Conservation (phyloP, 129 eudicot species). For the Artemisia tridentata region DNA sequence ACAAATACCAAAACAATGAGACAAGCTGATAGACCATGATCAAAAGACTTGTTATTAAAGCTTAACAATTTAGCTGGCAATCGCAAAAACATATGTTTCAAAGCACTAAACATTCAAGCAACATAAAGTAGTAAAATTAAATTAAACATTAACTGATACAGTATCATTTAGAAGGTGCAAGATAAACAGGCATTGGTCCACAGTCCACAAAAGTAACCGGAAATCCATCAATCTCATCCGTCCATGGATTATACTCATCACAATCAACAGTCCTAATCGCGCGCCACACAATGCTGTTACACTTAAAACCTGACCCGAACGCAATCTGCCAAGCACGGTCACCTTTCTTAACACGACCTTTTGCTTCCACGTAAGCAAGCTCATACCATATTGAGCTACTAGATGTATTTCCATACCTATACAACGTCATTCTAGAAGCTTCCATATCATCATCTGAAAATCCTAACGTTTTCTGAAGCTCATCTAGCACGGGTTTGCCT, state of each 20-base stretch:
- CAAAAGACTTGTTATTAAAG: neutral
- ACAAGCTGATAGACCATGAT: too few species aligned
- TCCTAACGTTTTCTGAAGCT: constrained; percentile 30
- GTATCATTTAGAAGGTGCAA: neutral
- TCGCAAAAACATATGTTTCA: neutral
- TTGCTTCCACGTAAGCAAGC: constrained; percentile 10
- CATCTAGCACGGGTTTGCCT: constrained; percentile 45
- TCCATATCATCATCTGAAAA: constrained; percentile 34
- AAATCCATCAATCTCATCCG: neutral
- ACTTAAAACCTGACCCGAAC: constrained; percentile 10
- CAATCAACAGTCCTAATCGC: neutral
- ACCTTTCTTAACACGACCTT: neutral
- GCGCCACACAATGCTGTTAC: neutral
- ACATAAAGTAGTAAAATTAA: neutral
- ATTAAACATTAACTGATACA: neutral
- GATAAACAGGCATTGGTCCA: neutral
- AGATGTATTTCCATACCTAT: constrained; percentile 51
- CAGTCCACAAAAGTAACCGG: neutral
- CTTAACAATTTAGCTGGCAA: neutral
- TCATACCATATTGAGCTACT: constrained; percentile 23
- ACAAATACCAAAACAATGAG: too few species aligned
- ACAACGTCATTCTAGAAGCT: constrained; percentile 49
- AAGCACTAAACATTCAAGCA: neutral
- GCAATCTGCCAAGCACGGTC: constrained; percentile 2
- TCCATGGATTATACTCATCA: constrained; percentile 7